Percentiles rank a stretch among this genome's conserved stretches.
phyloP scores from a whole-genome alignment of 805 yeast genomes.

The Candida koratica region DNA sequence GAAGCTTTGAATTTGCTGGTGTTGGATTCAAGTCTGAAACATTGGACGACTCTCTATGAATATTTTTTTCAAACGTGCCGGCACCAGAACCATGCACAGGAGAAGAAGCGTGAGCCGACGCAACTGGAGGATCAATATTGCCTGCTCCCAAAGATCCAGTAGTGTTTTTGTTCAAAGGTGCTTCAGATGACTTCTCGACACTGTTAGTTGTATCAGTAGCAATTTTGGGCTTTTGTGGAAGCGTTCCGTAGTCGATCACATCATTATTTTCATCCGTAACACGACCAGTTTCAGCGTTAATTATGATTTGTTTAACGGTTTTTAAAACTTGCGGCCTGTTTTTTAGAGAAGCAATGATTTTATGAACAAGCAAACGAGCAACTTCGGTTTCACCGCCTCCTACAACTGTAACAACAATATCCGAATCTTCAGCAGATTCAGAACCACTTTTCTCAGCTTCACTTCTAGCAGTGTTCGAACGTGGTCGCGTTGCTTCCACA shows the following conservation, averaged over 20 bases:
- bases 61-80: neutral
- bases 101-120: conserved; percentile 1
- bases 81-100: conserved; percentile 5
- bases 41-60: conserved; percentile 2
- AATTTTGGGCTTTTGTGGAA: neutral
- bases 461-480: neutral
- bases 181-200: conserved; percentile 1
- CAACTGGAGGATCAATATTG: neutral
- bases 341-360: conserved; percentile 24
- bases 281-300: conserved; percentile 28
- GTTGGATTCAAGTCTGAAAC: conserved; percentile 4
- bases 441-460: neutral
- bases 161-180: conserved; percentile 4
- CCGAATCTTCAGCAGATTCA: conserved; percentile 18
- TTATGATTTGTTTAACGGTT: conserved; percentile 22
- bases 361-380: conserved; percentile 26
- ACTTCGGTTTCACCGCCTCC: conserved; percentile 23
- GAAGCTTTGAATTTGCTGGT: conserved; percentile 7
- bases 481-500: conserved; percentile 4
- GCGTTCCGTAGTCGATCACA: conserved; percentile 1
- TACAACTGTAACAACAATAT: conserved; percentile 29
- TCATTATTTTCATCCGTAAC: conserved; percentile 27
- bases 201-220: neutral
- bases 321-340: conserved; percentile 20
- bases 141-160: conserved; percentile 6